A percentile compares a stretch with the other conserved stretches of the same genome.
Conservation (phyloP, 345 rosid genomes). For the Eucalyptus urophylla region DNA sequence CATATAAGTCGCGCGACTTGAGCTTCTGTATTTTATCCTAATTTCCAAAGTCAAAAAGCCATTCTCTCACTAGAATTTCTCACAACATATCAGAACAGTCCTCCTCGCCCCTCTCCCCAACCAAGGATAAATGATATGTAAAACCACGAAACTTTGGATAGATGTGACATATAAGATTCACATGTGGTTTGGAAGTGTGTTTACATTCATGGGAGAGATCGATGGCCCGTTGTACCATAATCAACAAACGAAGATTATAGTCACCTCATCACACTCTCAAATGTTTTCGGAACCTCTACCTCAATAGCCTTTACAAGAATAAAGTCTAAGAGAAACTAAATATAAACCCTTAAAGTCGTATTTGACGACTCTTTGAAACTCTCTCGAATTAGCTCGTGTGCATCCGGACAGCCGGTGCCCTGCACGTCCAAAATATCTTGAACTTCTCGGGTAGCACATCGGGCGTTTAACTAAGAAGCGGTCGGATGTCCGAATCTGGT, state of each 20-base stretch:
- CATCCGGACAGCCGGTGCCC: not conserved
- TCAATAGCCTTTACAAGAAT: not conserved
- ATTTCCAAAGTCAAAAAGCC: not conserved
- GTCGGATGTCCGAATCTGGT: not conserved
- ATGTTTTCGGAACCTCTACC: not conserved
- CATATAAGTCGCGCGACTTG: not conserved
- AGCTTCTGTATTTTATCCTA: not conserved
- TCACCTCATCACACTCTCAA: not conserved
- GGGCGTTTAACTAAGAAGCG: not conserved
- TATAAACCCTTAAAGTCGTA: not conserved
- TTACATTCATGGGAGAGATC: not conserved
- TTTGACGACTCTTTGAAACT: not conserved
- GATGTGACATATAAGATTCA: not conserved
- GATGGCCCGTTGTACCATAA: not conserved
- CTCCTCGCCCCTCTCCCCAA: not conserved
- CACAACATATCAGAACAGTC: not conserved
- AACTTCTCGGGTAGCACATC: not conserved
- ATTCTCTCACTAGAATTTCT: not conserved
- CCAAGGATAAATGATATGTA: not conserved
- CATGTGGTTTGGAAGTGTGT: no score
- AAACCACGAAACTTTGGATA: not conserved
- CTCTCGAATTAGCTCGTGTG: not conserved
- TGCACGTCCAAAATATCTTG: not conserved
- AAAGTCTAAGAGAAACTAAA: not conserved
- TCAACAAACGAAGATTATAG: not conserved